phyloP scores from a whole-genome alignment of 495 filamentous ascomycete genomes.

The Evernia prunastri region DNA sequence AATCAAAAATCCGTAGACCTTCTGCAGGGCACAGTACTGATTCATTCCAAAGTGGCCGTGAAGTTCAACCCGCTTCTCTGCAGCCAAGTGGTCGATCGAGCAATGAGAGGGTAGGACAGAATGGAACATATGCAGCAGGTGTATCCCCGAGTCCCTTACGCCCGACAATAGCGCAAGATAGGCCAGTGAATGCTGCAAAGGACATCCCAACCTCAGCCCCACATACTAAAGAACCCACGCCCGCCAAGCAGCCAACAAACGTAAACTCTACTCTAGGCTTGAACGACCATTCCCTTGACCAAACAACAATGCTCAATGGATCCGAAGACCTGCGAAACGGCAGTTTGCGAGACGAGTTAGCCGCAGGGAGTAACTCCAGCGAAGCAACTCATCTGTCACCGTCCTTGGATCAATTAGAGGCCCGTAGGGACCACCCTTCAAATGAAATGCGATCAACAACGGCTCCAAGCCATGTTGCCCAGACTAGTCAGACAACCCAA shows the following conservation, averaged over 20 bases:
- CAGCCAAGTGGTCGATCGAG: conserved; percentile 23
- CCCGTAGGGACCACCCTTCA: conserved; percentile 1
- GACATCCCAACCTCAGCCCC: not conserved
- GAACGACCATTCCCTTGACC: not conserved
- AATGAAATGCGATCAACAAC: conserved; percentile 20
- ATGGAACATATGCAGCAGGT: conserved; percentile 18
- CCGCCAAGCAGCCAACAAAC: not conserved
- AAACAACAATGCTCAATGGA: not conserved
- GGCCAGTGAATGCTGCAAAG: conserved; percentile 18
- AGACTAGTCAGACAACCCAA: not conserved
- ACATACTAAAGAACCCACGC: not conserved
- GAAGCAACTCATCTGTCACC: not conserved
- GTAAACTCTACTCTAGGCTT: conserved; percentile 3
- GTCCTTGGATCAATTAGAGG: conserved; percentile 8
- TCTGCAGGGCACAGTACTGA: conserved; percentile 49
- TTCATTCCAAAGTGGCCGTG: conserved; percentile 47
- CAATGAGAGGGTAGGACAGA: conserved; percentile 22
- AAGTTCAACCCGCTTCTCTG: conserved; percentile 22
- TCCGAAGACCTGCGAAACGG: conserved; percentile 7
- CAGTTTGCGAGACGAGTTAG: not conserved
- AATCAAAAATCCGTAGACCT: conserved; percentile 37
- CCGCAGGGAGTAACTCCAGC: not conserved
- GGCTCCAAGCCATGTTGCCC: conserved; percentile 15
- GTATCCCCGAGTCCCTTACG: not conserved
- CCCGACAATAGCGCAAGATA: conserved; percentile 9